Evolutionary conservation across 2,329 filamentous ascomycete species (phyloP), one percentile per base, ranked within the genome.

Genomic region (Cladosporium sphaerospermum): DNA sequence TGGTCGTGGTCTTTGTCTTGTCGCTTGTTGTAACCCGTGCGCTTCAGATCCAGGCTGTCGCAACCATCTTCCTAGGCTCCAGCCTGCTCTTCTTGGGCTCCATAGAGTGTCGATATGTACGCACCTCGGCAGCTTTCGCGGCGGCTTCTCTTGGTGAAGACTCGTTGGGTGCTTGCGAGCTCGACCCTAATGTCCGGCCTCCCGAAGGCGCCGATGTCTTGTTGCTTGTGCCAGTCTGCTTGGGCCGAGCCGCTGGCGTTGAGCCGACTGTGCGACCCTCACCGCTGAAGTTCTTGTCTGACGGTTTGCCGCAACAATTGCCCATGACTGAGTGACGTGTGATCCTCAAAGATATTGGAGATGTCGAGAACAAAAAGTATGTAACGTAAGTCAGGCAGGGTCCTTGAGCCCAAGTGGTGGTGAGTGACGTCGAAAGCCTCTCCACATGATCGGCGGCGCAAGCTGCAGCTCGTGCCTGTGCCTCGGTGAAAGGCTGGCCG

Each of bases 121-220:
- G 67, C 69, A 95, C 90, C 84, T 95, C 88, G 56, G 91, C 91
- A 49, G 90, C 91, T 59, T 82, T 80, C 0, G 89, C 89, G 3
- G 91, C 91, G 56, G 83, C 87, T 28, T 51, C 48, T 39, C 48
- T 78, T 33, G 89, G 85, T 37, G 61, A 56, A 7, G 67, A 56
- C 11, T 65, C 65, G n/a, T 67, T 64, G 11, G 53, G 42, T 10
- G 47, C 58, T 42, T 41, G 55, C 47, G 43, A 56, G 36, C 32
- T 78, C 78, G 36, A 55, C 16, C 87, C 88, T 40, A 93, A 71
- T 2, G 84, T 86, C 57, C 86, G 78, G 8, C 76, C 80, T 54
- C 62, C 67, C 32, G 54, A 32, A 28, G 61, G 59, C 7, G 58
- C 56, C 63, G 65, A 57, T 78, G 77, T 58, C 82, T 75, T 64